Evolutionary conservation across 306 rosid genomes (phyloP).

Genomic region (Urtica urens): DNA sequence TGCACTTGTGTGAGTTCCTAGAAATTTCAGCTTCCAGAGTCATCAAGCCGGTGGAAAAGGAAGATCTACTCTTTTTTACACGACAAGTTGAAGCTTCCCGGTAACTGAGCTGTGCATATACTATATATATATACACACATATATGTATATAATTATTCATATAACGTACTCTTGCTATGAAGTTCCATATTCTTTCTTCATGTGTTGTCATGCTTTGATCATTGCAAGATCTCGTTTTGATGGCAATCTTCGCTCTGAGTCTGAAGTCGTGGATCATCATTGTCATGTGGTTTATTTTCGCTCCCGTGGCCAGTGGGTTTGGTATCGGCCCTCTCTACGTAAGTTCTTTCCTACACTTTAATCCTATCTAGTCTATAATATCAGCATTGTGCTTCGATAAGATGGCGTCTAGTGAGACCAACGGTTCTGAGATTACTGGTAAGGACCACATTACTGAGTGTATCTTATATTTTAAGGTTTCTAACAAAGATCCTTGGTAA

Average conservation of each 20-base stretch:
- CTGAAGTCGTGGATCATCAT: slow-evolving; percentile 65
- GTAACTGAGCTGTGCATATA: slow-evolving; percentile 24
- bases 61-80: slow-evolving; percentile 59
- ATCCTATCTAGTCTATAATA: too few relatives aligned
- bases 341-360: too few relatives aligned
- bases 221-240: slow-evolving; percentile 73
- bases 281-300: slow-evolving; percentile 72
- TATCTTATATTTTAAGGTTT: slow-evolving; percentile 2
- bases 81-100: slow-evolving; percentile 84
- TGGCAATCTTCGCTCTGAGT: slow-evolving; percentile 78
- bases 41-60: slow-evolving; percentile 81
- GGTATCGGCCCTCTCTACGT: slow-evolving; percentile 86
- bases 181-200: too few relatives aligned
- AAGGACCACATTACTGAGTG: background rate
- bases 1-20: slow-evolving; percentile 15
- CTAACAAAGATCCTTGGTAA: slow-evolving; percentile 6
- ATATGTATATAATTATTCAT: too few relatives aligned
- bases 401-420: too few relatives aligned
- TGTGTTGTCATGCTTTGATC: slow-evolving; percentile 7
- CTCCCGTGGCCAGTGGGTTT: slow-evolving; percentile 83
- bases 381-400: too few relatives aligned
- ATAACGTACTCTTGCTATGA: too few relatives aligned
- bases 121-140: too few relatives aligned
- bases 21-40: slow-evolving; percentile 82
- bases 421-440: background rate